phyloP scores from a whole-genome alignment of 1,284 basidiomycete species.

The Athelia sp. region DNA sequence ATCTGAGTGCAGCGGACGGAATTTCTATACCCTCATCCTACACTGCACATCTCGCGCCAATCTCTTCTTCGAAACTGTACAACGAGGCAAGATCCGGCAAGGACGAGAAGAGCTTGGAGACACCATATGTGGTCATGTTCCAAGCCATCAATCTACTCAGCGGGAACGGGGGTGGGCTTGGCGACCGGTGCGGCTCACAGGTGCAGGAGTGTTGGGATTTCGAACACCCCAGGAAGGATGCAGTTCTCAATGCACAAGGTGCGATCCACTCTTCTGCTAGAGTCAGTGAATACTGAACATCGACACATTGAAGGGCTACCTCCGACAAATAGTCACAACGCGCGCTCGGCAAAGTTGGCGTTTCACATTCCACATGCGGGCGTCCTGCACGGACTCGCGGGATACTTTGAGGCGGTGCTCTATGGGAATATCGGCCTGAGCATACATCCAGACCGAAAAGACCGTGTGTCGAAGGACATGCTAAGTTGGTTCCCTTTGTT shows the following conservation, averaged over 20 bases:
- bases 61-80: slow-evolving; percentile 90
- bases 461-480: slow-evolving; percentile 88
- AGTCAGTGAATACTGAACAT: slow-evolving; percentile 5
- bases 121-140: slow-evolving; percentile 98
- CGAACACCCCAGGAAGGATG: slow-evolving; percentile 84
- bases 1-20: slow-evolving; percentile 77
- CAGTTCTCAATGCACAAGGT: slow-evolving; percentile 73
- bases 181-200: slow-evolving; percentile 69
- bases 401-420: slow-evolving; percentile 95
- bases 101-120: slow-evolving; percentile 72
- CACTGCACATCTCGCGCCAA: slow-evolving; percentile 89
- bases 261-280: slow-evolving; percentile 15
- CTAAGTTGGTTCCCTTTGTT: slow-evolving; percentile 98
- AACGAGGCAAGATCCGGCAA: slow-evolving; percentile 69
- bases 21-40: slow-evolving; percentile 97
- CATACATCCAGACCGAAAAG: slow-evolving; percentile 88
- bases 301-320: slow-evolving; percentile 59
- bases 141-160: slow-evolving; percentile 87
- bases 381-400: slow-evolving; percentile 94
- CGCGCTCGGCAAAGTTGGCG: slow-evolving; percentile 71
- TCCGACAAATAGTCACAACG: slow-evolving; percentile 85
- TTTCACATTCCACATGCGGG: slow-evolving; percentile 96
- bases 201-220: slow-evolving; percentile 98
- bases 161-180: slow-evolving; percentile 56
- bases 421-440: slow-evolving; percentile 88